Conservation (phyloP, 352 stramenopile species). For the Phytophthora cactorum region DNA sequence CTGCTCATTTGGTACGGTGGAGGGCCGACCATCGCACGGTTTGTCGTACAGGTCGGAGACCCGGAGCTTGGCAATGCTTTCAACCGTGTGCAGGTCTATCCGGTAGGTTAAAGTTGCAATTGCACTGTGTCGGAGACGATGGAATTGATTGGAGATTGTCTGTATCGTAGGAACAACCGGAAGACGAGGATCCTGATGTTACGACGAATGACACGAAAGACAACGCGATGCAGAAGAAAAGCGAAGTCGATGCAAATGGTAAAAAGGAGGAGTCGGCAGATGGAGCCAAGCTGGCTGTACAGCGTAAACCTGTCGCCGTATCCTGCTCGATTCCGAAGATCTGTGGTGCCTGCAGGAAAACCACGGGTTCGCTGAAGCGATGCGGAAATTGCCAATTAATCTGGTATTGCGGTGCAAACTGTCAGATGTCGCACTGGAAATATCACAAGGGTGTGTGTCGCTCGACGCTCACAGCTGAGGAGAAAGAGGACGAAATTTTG, state of each 20-base stretch:
- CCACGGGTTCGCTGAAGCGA: conserved; percentile 57
- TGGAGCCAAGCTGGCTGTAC: conserved; percentile 36
- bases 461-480: conserved; percentile 37
- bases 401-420: conserved; percentile 78
- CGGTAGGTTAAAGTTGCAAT: conserved; percentile 31
- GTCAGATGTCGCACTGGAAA: conserved; percentile 84
- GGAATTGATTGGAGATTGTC: conserved; percentile 1
- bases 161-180: conserved; percentile 46
- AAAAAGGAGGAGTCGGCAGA: conserved; percentile 20
- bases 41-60: conserved; percentile 73
- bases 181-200: conserved; percentile 32
- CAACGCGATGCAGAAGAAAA: conserved; percentile 18
- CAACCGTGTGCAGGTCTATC: conserved; percentile 83
- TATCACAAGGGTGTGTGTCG: conserved; percentile 76
- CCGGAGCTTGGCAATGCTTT: conserved; percentile 58
- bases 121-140: background rate
- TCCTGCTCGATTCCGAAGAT: conserved; percentile 52
- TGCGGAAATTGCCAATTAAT: conserved; percentile 79
- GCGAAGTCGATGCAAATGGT: conserved; percentile 20
- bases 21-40: conserved; percentile 74
- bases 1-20: conserved; percentile 73
- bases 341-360: conserved; percentile 68
- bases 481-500: conserved; percentile 54
- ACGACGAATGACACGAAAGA: conserved; percentile 16
- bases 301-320: conserved; percentile 35